Evolutionary conservation across 257 asterid species (phyloP), one percentile per base, ranked within the genome.

Genomic region (Nicotiana noctiflora): DNA sequence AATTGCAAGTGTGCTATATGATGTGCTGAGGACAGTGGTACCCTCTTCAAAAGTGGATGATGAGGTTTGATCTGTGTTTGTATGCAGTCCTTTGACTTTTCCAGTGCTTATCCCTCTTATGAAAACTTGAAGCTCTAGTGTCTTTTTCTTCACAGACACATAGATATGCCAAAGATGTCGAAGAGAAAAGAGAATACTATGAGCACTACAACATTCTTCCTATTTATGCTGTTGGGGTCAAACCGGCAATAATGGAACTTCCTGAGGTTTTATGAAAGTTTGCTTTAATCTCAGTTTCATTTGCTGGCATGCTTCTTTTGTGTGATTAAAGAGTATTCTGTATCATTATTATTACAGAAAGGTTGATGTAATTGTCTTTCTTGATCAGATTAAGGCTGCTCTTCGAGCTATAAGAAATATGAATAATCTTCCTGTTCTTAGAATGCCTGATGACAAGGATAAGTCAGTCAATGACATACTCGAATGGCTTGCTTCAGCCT

Each of bases 131-230:
- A 32, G 55, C 23, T 3, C 75, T 10, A 57, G 63, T 18, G 67
- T 67, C 80, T 85, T 81, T 2, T 56, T 31, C 13, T 68, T 61
- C 87, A 88, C 88, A 96, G 99, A 90, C 93, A 64, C 82, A 76
- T 17, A 84, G 63, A 66, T 90, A 91, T 80, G 98, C 98, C 81
- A 89, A 90, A 86, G 97, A 92, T 81, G 97, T 96, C 27, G 98
- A 96, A 84, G 89, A 90, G 92, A 94, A 91, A 89, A 92, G 91
- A 77, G 97, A 87, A 75, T 94, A 94, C 84, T 88, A 87, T 51
- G 88, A 83, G 92, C 98, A 92, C 90, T 94, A 92, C 84, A 96
- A 96, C 91, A 92, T 96, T 88, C 93, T 96, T 82, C 99, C 98
- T 27, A 81, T 96, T 88, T 90, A 94, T 82, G 91, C 99, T 27